Conservation (phyloP, 495 filamentous ascomycete species). For the Bombardia bombarda region DNA sequence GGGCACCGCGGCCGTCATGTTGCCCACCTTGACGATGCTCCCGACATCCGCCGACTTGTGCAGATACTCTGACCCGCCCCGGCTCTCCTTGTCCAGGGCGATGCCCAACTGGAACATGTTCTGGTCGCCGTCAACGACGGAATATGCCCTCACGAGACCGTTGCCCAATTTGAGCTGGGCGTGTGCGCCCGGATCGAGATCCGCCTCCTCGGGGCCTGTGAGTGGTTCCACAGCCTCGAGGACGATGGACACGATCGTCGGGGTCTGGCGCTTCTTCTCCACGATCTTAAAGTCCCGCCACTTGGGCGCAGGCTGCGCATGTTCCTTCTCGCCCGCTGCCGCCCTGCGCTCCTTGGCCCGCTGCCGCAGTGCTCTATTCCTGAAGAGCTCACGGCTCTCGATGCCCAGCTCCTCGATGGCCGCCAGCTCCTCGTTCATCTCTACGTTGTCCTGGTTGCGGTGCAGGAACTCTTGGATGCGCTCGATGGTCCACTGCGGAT, state of each 20-base stretch:
- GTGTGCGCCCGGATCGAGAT: constrained; percentile 28
- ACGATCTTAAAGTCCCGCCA: constrained; percentile 39
- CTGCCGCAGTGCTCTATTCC: constrained; percentile 26
- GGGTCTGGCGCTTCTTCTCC: constrained; percentile 34
- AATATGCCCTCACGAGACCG: constrained; percentile 36
- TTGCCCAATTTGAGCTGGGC: constrained; percentile 39
- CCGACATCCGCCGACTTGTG: constrained; percentile 39
- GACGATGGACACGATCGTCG: constrained; percentile 32
- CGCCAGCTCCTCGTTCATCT: constrained; percentile 37
- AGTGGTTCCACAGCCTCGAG: constrained; percentile 25
- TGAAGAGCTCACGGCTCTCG: constrained; percentile 35
- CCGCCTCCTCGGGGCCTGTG: constrained; percentile 7
- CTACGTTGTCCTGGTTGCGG: constrained; percentile 32
- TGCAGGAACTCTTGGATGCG: constrained; percentile 48
- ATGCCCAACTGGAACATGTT: constrained; percentile 38
- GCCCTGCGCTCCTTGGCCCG: constrained; percentile 22
- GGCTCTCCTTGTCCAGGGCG: constrained; percentile 31
- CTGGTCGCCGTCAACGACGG: constrained; percentile 35
- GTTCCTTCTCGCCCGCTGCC: constrained; percentile 1
- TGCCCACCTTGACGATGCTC: constrained; percentile 34
- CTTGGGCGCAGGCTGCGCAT: constrained; percentile 17
- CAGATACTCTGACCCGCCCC: constrained; percentile 41
- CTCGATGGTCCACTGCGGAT: constrained; percentile 49
- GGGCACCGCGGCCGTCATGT: constrained; percentile 30
- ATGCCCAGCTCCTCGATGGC: constrained; percentile 38